A percentile compares a stretch with the other conserved stretches of the same genome.
These are phyloP conservation scores for Durio zibethinus DNA, from an alignment of 345 rosid genomes.

Conservation along the genomic window DNA sequence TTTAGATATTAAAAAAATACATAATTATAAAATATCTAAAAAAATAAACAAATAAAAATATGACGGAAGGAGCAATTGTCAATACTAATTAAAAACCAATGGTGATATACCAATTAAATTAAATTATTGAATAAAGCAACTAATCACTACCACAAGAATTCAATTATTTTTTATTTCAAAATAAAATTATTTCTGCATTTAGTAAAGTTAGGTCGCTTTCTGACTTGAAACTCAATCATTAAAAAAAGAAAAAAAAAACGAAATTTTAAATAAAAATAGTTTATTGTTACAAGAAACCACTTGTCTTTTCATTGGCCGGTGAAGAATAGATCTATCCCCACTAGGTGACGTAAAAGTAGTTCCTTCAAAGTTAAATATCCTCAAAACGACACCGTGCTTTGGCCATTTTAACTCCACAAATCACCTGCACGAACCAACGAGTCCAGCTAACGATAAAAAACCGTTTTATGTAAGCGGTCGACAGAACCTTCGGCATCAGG, in stretches of 20 bases:
- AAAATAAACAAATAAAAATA: too few relatives aligned
- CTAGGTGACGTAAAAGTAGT: not conserved
- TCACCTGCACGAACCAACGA: slow-evolving; percentile 14
- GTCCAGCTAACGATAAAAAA: slow-evolving; percentile 12
- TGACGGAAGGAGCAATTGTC: too few relatives aligned
- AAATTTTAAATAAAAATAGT: too few relatives aligned
- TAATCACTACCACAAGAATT: too few relatives aligned
- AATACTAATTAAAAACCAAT: too few relatives aligned
- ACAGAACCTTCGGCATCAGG: slow-evolving; percentile 25
- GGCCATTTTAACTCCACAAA: not conserved
- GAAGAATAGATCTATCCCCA: not conserved
- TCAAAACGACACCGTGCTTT: slow-evolving; percentile 8
- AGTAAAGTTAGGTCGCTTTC: not conserved
- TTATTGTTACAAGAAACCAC: not conserved
- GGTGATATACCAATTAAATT: too few relatives aligned
- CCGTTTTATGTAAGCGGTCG: slow-evolving; percentile 35
- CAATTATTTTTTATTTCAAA: not conserved
- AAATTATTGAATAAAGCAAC: too few relatives aligned
- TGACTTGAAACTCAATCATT: not conserved
- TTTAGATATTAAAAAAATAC: too few relatives aligned
- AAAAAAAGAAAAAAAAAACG: too few relatives aligned
- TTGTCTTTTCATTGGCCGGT: not conserved
- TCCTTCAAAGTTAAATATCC: not conserved
- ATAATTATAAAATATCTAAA: too few relatives aligned
- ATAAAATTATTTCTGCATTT: not conserved